These are phyloP conservation scores for Trichoderma atroviride DNA, from an alignment of 2,329 filamentous ascomycete genomes.

Conservation along the genomic window DNA sequence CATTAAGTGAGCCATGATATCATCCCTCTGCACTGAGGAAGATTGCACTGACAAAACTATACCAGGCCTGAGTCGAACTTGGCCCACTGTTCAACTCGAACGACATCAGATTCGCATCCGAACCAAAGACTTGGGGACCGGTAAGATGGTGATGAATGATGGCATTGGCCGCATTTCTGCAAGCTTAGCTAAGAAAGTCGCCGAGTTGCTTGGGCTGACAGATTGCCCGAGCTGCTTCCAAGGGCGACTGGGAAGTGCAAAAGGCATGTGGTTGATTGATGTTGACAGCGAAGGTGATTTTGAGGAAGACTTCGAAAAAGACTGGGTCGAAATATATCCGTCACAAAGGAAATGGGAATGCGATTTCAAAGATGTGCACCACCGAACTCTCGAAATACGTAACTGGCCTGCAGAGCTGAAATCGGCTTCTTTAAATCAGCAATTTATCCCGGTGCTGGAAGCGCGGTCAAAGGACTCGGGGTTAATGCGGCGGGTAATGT, in stretches of 20 bases:
- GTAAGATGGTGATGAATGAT: conserved; percentile 62
- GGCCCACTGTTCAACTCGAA: conserved; percentile 50
- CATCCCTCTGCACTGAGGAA: neutral
- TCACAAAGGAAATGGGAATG: conserved; percentile 72
- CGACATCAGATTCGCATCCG: conserved; percentile 49
- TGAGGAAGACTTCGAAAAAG: conserved; percentile 46
- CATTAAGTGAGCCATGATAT: conserved; percentile 48
- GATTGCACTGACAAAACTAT: conserved; percentile 11
- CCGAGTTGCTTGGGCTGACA: conserved; percentile 51
- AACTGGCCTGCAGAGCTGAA: conserved; percentile 39
- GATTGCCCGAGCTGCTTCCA: conserved; percentile 68
- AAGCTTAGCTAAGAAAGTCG: conserved; percentile 57
- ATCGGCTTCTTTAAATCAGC: conserved; percentile 63
- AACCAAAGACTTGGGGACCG: conserved; percentile 40
- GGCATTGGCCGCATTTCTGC: conserved; percentile 68
- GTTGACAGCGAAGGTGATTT: conserved; percentile 45
- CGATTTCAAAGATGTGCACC: conserved; percentile 49
- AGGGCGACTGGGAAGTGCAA: conserved; percentile 70
- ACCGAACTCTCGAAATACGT: conserved; percentile 68
- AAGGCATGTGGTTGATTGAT: conserved; percentile 74
- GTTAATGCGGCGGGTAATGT: conserved; percentile 53
- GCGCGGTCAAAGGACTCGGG: conserved; percentile 55
- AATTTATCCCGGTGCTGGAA: conserved; percentile 69
- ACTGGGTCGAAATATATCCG: conserved; percentile 68
- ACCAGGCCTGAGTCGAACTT: conserved; percentile 56